Percentiles rank a stretch among this genome's conserved stretches.
These are phyloP conservation scores for Quercus phellos DNA, from an alignment of 331 rosid species.

Conservation along the genomic window DNA sequence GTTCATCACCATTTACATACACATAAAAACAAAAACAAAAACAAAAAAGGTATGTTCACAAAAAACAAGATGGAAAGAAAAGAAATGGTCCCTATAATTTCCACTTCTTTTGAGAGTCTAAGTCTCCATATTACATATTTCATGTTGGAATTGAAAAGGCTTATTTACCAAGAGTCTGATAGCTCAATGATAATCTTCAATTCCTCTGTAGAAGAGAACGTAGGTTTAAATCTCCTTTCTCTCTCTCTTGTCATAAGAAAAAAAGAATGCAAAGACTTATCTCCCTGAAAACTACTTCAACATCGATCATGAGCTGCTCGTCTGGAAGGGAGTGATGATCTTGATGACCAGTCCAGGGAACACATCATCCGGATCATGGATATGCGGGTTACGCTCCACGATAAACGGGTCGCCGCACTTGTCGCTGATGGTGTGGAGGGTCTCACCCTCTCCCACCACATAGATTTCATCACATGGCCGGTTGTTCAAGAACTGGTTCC, in stretches of 20 bases:
- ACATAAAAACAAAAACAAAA: background rate
- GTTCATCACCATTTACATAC: background rate
- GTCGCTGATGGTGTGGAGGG: conserved; percentile 81
- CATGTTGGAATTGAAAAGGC: too few relatives aligned
- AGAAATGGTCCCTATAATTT: background rate
- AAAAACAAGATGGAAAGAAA: background rate
- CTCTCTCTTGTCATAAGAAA: too few relatives aligned
- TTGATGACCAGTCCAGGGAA: conserved; percentile 83
- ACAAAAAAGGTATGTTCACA: background rate
- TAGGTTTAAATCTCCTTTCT: too few relatives aligned
- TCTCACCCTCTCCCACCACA: conserved; percentile 86
- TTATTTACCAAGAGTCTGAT: too few relatives aligned
- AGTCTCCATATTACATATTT: too few relatives aligned
- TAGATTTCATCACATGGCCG: conserved; percentile 82
- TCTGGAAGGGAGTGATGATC: conserved; percentile 46
- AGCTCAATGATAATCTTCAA: too few relatives aligned
- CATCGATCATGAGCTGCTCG: background rate
- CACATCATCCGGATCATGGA: conserved; percentile 89
- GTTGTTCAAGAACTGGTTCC: conserved; percentile 21
- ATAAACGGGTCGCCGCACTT: conserved; percentile 80
- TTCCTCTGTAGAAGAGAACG: too few relatives aligned
- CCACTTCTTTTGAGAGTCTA: too few relatives aligned
- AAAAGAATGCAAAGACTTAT: background rate
- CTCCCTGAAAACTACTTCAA: background rate
- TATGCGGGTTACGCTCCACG: conserved; percentile 86